Evolutionary conservation across 1,284 basidiomycete species (phyloP).

Genomic region (Tremellales sp.): DNA sequence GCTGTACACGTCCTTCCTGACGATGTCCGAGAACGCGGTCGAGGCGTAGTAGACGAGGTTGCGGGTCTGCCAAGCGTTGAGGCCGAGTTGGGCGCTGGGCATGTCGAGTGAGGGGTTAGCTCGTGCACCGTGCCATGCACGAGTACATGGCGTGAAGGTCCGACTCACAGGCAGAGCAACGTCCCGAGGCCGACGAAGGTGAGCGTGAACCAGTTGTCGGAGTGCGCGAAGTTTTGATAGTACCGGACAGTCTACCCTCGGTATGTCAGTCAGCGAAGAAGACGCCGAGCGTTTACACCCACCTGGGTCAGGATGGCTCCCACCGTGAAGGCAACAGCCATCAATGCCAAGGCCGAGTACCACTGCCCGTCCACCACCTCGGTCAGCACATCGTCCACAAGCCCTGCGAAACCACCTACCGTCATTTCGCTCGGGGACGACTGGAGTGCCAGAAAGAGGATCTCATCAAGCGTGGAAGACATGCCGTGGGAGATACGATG

Average conservation of each 20-base stretch:
- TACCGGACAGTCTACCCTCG: conserved; percentile 6
- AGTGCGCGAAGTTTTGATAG: conserved; percentile 7
- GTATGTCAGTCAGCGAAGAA: background rate
- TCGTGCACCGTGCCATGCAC: background rate
- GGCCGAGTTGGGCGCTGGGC: conserved; percentile 9
- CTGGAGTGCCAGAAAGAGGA: no score
- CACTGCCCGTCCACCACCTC: no score
- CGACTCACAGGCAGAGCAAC: conserved; percentile 7
- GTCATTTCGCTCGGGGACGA: no score
- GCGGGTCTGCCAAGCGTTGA: conserved; percentile 16
- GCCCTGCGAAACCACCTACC: no score
- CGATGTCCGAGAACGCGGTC: conserved; percentile 6
- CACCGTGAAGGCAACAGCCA: conserved; percentile 9
- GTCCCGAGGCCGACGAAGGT: conserved; percentile 5
- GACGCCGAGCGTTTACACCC: background rate
- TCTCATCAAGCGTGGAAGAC: no score
- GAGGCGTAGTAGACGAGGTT: conserved; percentile 13
- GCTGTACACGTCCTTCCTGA: conserved; percentile 11
- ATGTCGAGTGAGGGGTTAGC: background rate
- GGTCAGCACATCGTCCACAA: no score
- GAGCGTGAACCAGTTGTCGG: conserved; percentile 6
- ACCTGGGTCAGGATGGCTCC: conserved; percentile 12
- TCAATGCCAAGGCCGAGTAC: conserved; percentile 9
- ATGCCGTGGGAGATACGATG: no score
- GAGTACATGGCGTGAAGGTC: background rate